Evolutionary conservation across 371 early-diverging fungal genomes (phyloP).

Genomic region (Mortierella sp.): DNA sequence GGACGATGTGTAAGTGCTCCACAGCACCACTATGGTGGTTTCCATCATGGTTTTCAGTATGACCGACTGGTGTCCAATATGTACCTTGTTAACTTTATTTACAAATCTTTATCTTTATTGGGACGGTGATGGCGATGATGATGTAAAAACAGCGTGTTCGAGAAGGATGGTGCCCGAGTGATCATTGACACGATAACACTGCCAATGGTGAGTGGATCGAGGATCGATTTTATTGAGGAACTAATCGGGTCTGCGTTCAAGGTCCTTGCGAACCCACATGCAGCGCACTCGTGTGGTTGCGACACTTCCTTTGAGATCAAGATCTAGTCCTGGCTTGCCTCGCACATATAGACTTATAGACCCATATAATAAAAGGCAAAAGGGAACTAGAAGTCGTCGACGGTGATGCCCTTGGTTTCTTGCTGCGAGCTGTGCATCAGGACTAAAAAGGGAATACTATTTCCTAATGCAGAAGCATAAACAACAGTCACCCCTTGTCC

Average conservation of each 20-base stretch:
- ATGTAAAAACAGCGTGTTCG: slow-evolving; percentile 89
- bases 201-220: slow-evolving; percentile 88
- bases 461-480: background rate
- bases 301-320: slow-evolving; percentile 65
- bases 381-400: too few relatives aligned
- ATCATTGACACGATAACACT: slow-evolving; percentile 86
- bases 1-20: slow-evolving; percentile 77
- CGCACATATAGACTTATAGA: background rate
- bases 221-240: slow-evolving; percentile 91
- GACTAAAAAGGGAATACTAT: too few relatives aligned
- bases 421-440: too few relatives aligned
- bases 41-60: too few relatives aligned
- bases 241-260: slow-evolving; percentile 95
- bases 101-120: too few relatives aligned
- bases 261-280: slow-evolving; percentile 89
- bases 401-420: too few relatives aligned
- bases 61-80: background rate
- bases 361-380: too few relatives aligned
- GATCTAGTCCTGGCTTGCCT: slow-evolving; percentile 15
- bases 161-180: slow-evolving; percentile 84
- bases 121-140: too few relatives aligned
- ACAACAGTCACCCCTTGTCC: background rate
- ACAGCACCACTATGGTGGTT: too few relatives aligned
- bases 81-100: background rate
- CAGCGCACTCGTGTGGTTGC: slow-evolving; percentile 94